phyloP scores from a whole-genome alignment of 441 rosid genomes.

The Hura crepitans region DNA sequence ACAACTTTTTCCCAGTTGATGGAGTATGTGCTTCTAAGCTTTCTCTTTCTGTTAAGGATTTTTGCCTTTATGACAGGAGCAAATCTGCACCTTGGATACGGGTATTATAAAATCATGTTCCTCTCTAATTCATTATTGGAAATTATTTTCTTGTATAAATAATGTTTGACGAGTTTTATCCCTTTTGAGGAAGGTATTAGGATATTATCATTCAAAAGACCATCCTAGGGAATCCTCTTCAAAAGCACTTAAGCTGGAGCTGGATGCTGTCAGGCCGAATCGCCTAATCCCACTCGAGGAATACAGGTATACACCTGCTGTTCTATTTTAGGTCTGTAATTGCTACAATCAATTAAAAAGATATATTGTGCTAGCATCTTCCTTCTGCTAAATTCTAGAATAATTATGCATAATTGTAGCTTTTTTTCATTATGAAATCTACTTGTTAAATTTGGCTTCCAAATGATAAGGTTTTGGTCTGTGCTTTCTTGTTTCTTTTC shows the following conservation, averaged over 20 bases:
- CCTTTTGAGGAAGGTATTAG: conserved; percentile 55
- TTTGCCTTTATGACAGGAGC: conserved; percentile 74
- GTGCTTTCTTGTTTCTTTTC: background rate
- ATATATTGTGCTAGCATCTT: no score
- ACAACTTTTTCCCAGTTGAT: conserved; percentile 59
- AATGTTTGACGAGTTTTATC: conserved; percentile 24
- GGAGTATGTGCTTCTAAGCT: conserved; percentile 65
- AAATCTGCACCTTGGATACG: conserved; percentile 71
- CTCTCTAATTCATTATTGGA: conserved; percentile 1
- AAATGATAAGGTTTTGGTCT: background rate
- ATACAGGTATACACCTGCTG: conserved; percentile 57
- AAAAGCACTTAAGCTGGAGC: conserved; percentile 70
- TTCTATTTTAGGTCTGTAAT: conserved; percentile 17
- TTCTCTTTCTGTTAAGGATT: conserved; percentile 64
- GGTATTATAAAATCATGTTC: conserved; percentile 48
- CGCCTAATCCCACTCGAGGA: conserved; percentile 91
- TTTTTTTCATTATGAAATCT: background rate
- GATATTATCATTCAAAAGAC: conserved; percentile 75
- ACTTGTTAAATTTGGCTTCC: background rate
- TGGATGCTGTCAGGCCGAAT: conserved; percentile 93
- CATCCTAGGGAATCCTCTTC: conserved; percentile 88
- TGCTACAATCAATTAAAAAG: background rate
- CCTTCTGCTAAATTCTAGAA: no score
- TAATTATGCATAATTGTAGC: no score
- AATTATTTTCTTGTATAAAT: conserved; percentile 10